phyloP scores from a whole-genome alignment of 2,329 filamentous ascomycete species.

The Celoporthe dispersa region DNA sequence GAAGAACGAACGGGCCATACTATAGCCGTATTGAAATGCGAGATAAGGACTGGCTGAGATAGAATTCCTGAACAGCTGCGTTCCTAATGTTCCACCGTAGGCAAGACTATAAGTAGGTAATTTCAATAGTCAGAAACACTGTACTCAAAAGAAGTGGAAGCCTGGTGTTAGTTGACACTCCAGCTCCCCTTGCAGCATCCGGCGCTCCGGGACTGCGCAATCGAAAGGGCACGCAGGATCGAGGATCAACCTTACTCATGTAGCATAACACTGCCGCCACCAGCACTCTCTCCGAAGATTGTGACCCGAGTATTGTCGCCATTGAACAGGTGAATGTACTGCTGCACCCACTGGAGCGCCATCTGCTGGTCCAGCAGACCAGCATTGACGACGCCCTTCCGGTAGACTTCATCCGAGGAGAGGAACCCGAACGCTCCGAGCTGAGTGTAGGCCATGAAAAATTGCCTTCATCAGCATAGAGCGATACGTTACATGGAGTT shows the following conservation, averaged over 20 bases:
- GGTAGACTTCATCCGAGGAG: constrained; percentile 30
- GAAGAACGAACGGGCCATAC: not conserved
- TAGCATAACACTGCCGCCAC: constrained; percentile 54
- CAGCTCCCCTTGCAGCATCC: not conserved
- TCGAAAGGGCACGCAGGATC: not conserved
- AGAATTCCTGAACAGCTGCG: constrained; percentile 15
- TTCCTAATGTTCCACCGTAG: constrained; percentile 15
- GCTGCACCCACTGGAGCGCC: constrained; percentile 57
- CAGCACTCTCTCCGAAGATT: constrained; percentile 59
- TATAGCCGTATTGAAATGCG: constrained; percentile 19
- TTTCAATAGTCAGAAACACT: not conserved
- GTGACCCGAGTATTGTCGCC: constrained; percentile 57
- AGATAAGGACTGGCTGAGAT: constrained; percentile 11
- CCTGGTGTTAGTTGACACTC: not conserved
- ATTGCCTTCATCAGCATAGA: not conserved
- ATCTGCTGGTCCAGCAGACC: constrained; percentile 58
- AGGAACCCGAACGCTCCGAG: constrained; percentile 32
- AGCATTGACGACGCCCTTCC: constrained; percentile 48
- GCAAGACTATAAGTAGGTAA: constrained; percentile 2
- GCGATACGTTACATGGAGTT: not conserved
- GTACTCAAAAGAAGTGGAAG: not conserved
- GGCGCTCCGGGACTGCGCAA: not conserved
- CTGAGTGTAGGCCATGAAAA: not conserved
- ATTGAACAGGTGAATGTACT: constrained; percentile 56
- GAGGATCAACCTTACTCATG: constrained; percentile 26